Base-by-base conservation (phyloP, 305 asterid species). In the Solanum aculeatissimum region DNA sequence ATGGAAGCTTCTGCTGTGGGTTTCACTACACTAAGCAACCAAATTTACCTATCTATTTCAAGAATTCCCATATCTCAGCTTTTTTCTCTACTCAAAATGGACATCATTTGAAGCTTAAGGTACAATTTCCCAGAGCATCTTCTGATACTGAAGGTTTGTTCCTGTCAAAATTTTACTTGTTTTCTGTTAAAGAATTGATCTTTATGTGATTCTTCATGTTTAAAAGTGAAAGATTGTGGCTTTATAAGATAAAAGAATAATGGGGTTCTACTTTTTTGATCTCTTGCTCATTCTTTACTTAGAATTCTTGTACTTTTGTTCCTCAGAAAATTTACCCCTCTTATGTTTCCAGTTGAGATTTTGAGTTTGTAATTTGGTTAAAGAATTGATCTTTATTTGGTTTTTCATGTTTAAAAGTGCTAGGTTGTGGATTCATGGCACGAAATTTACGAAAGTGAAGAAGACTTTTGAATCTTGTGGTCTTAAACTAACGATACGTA, bases 61-160 rank as follows among this genome's bases (percentile, higher is more conserved):
- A 45, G 6, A 86, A 84, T 49, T 84, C 85, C 19, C 72, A 82
- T 72, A 35, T 82, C 78, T 63, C 89, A 16, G 19, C 21, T 9
- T 58, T 71, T 84, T 40, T 83, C 32, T 87, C 92, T 3, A 21
- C 82, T n/a, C 85, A 65, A 90, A 60, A 57, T 29, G 68, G 87
- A 81, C 87, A 88, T 47, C 83, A 42, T 45, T 83, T 86, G 84
- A 91, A 88, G 89, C 89, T 91, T 84, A 86, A 87, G 43, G 81
- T 83, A 70, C 87, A 51, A 83, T 15, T 63, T 57, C 84, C 83
- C 83, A 77, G 90, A 81, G 66, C 53, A 12, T 23, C 51, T 51
- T 55, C 19, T 57, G 70, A 66, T 75, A 47, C 21, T 47, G 57
- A 42, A 86, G 95, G 95, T 92, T 65, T 23, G 75, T 88, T 85